These are phyloP conservation scores for Salix caprea DNA, from an alignment of 345 rosid genomes.

Conservation along the genomic window DNA sequence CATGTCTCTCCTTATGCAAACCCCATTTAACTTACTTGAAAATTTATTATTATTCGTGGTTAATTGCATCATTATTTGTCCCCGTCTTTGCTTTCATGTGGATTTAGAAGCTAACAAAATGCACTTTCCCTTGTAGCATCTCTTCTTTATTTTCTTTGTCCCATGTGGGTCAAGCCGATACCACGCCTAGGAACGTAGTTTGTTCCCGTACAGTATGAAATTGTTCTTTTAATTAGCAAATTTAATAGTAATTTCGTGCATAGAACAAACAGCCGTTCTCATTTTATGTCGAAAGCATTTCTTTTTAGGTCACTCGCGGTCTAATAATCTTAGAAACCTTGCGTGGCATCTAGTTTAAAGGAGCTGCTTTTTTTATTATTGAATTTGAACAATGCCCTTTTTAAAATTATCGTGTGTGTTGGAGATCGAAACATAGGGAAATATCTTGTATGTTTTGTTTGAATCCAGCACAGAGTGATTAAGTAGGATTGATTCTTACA, in stretches of 20 bases:
- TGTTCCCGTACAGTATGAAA: background rate
- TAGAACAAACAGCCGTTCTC: background rate
- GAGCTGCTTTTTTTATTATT: too few species aligned
- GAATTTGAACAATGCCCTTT: too few species aligned
- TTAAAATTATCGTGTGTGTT: background rate
- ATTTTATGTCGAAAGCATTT: background rate
- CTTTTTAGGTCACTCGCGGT: background rate
- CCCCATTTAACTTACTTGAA: constrained; percentile 5
- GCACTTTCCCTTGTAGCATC: background rate
- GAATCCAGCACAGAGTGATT: too few species aligned
- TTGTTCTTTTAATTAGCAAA: background rate
- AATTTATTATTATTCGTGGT: background rate
- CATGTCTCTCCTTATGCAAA: constrained; percentile 18
- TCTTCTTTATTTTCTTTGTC: background rate
- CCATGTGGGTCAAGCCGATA: background rate
- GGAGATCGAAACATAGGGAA: background rate
- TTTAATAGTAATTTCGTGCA: background rate
- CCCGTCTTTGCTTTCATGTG: background rate
- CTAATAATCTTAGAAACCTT: background rate
- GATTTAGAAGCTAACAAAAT: background rate
- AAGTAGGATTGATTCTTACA: too few species aligned
- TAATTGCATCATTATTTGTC: background rate
- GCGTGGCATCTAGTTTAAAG: background rate
- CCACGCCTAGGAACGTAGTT: background rate
- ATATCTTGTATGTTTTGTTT: background rate